A percentile compares a stretch with the other conserved stretches of the same genome.
These are phyloP conservation scores for Testicularia cyperi DNA, from an alignment of 1,284 basidiomycete genomes.

Conservation along the genomic window DNA sequence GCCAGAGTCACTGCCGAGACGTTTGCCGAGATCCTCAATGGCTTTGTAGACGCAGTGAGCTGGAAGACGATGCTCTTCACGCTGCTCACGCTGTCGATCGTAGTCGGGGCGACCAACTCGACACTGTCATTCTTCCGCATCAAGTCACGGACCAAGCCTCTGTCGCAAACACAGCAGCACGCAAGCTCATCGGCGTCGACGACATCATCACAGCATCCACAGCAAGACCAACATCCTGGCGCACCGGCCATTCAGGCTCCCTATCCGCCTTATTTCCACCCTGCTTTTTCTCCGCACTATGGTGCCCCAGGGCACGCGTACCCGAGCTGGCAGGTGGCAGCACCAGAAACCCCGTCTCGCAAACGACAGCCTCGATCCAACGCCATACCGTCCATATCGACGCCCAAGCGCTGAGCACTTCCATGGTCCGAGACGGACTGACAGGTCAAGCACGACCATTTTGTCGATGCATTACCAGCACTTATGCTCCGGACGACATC, in stretches of 20 bases:
- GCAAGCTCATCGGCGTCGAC: too few relatives aligned
- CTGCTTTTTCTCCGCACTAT: background rate
- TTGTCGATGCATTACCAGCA: too few relatives aligned
- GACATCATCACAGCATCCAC: background rate
- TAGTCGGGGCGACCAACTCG: slow-evolving; percentile 55
- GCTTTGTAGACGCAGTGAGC: slow-evolving; percentile 92
- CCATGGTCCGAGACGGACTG: too few relatives aligned
- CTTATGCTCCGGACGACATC: too few relatives aligned
- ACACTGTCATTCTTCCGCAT: slow-evolving; percentile 55
- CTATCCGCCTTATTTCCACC: background rate
- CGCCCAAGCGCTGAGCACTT: background rate
- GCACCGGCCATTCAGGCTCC: too few relatives aligned
- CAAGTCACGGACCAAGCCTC: slow-evolving; percentile 10
- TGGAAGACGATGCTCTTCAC: slow-evolving; percentile 81
- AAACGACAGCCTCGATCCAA: background rate
- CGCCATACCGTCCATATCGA: background rate
- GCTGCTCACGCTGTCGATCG: slow-evolving; percentile 49
- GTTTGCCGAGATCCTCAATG: slow-evolving; percentile 91
- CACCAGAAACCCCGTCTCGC: background rate
- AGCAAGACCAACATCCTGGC: background rate
- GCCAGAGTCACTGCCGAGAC: slow-evolving; percentile 89
- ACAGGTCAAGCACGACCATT: too few relatives aligned
- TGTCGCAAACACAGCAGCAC: background rate
- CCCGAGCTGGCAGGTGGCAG: background rate
- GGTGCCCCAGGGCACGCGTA: background rate